Base-by-base conservation (phyloP, 305 asterid species). In the Striga hermonthica region DNA sequence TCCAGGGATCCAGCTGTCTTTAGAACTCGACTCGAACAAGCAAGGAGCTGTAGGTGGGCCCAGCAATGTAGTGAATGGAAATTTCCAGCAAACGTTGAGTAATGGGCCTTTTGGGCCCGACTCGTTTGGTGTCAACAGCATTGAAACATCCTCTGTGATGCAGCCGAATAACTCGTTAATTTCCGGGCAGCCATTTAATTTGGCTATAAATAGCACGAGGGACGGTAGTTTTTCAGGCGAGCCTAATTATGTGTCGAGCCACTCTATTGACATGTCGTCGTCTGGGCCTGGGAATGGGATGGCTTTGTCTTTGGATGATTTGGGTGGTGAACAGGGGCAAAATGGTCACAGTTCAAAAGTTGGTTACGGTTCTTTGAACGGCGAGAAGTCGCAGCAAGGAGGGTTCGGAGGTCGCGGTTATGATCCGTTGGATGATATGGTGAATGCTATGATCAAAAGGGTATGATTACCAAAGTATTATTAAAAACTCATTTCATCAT, bases 401-500 rank as follows among this genome's bases (percentile, higher is more conserved):
- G 87, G 80, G 43, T 81, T 80, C 72, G 74, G 67, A 72, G 74
- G 88, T 62, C 89, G 73, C 36, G 65, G 82, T 66, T 88, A 75
- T 70, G 97, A 84, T 68, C 68, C 89, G 40, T 81, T 90, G 72
- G 97, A 90, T 71, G 95, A 83, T 66, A 79, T 93, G 71, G 74
- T 88, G 92, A 74, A 66, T 72, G 67, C 83, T 6, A 76, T 87
- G 90, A 72, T 90, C 79, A 93, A 90, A 78, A 79, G 81, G 92
- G 97, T 88, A 90, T 50, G 31, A 50, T 50, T 50, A 13, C 7
- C 3, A 47, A 47, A 10, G 16, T 47, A 7, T 47, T 47, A 4
- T n/a, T 44, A 4, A 44, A 12, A 44, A 47, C 53, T 47, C 53
- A n/a, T 47, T 47, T n/a, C 54, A 4, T n/a, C 4, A n/a, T n/a